Conservation (phyloP, 2,329 filamentous ascomycete genomes). For the Trichophaea hybrida region DNA sequence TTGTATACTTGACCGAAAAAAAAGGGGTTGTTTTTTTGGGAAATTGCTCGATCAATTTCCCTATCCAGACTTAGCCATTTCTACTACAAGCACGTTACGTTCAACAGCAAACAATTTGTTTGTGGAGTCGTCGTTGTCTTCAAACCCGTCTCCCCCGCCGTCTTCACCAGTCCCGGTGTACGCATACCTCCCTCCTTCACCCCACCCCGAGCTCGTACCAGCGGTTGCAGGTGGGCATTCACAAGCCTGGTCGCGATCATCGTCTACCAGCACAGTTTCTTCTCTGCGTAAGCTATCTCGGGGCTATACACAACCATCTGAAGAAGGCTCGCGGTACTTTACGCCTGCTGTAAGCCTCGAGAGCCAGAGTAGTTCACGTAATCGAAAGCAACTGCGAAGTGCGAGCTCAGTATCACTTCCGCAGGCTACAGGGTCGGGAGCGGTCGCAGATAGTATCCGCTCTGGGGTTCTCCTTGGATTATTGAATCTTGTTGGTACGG, state of each 20-base stretch:
- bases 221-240: slow-evolving; percentile 13
- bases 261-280: slow-evolving; percentile 12
- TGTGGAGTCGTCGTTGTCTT: slow-evolving; percentile 10
- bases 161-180: slow-evolving; percentile 13
- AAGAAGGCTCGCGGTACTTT: slow-evolving; percentile 19
- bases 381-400: neutral
- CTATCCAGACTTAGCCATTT: neutral
- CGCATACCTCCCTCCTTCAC: slow-evolving; percentile 14
- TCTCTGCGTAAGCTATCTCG: slow-evolving; percentile 11
- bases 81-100: slow-evolving; percentile 17
- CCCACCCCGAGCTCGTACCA: slow-evolving; percentile 22
- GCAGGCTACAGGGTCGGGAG: neutral
- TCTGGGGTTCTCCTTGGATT: neutral
- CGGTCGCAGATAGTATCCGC: neutral
- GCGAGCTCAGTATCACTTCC: neutral
- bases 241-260: slow-evolving; percentile 20
- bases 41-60: slow-evolving; percentile 1
- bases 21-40: neutral
- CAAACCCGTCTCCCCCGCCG: slow-evolving; percentile 12
- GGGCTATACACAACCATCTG: slow-evolving; percentile 7
- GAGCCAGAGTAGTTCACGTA: slow-evolving; percentile 11
- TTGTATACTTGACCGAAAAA: neutral
- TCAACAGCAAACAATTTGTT: slow-evolving; percentile 10
- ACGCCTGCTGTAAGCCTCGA: slow-evolving; percentile 21
- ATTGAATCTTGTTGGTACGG: neutral